Evolutionary conservation across 192 early-diverging fungal genomes (phyloP).

Genomic region (Gaertneriomyces semiglobifer): DNA sequence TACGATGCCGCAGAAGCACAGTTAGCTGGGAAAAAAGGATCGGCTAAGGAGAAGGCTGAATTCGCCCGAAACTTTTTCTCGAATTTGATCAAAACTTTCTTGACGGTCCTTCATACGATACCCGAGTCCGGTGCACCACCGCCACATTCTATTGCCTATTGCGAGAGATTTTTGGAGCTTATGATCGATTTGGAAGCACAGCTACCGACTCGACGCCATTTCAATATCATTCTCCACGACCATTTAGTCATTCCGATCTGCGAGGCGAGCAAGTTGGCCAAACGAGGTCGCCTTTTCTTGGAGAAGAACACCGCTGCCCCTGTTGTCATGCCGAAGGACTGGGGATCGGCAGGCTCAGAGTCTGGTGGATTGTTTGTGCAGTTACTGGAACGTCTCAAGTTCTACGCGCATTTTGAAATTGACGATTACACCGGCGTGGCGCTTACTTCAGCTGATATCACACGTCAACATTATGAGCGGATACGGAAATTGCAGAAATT

Average conservation of each 20-base stretch:
- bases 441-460: constrained; percentile 64
- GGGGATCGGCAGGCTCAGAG: constrained; percentile 20
- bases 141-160: constrained; percentile 54
- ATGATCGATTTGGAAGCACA: constrained; percentile 85
- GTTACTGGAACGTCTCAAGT: constrained; percentile 64
- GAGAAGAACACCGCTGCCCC: constrained; percentile 10
- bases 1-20: constrained; percentile 57
- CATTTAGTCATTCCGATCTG: constrained; percentile 58
- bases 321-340: constrained; percentile 13
- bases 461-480: constrained; percentile 55
- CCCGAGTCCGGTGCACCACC: constrained; percentile 34
- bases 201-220: constrained; percentile 86
- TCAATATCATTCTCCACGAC: constrained; percentile 77
- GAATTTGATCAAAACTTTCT: constrained; percentile 61
- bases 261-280: constrained; percentile 27
- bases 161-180: constrained; percentile 76
- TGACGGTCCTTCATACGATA: constrained; percentile 55
- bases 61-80: constrained; percentile 68
- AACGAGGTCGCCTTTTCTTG: constrained; percentile 26
- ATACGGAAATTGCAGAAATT: constrained; percentile 70
- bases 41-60: constrained; percentile 49
- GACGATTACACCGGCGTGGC: constrained; percentile 75
- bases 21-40: constrained; percentile 32
- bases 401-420: constrained; percentile 77
- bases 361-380: constrained; percentile 54